phyloP scores from a whole-genome alignment of 805 yeast species.

The Teunomyces stri region DNA sequence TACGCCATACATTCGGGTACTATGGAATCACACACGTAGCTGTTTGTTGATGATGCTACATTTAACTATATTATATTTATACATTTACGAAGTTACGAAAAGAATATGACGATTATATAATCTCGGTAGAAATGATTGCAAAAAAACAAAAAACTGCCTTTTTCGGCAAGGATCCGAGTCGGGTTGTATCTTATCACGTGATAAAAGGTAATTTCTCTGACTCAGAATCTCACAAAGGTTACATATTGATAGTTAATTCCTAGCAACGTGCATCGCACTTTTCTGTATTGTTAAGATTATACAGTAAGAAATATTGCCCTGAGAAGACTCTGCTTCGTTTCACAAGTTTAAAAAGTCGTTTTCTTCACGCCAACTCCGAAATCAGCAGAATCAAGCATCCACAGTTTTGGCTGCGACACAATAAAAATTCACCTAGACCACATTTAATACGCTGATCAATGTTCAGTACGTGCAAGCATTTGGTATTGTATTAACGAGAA shows the following conservation, averaged over 20 bases:
- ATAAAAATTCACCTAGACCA: background rate
- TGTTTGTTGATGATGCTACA: background rate
- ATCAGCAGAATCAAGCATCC: background rate
- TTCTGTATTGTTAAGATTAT: background rate
- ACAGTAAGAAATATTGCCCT: background rate
- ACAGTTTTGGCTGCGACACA: slow-evolving; percentile 6
- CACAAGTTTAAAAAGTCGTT: background rate
- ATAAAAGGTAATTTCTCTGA: slow-evolving; percentile 7
- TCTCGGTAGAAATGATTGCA: background rate
- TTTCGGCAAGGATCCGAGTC: background rate
- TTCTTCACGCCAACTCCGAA: background rate
- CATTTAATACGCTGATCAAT: slow-evolving; percentile 6
- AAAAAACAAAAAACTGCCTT: background rate
- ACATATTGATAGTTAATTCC: background rate
- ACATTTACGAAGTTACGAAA: background rate
- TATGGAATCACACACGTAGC: background rate
- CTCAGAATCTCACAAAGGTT: background rate
- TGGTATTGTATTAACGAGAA: slow-evolving; percentile 16
- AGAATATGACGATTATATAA: background rate
- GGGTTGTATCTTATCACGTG: slow-evolving; percentile 7
- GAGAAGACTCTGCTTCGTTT: background rate
- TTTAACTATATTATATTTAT: background rate
- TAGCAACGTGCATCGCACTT: background rate
- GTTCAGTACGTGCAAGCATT: slow-evolving; percentile 16
- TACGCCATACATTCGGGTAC: background rate